phyloP scores from a whole-genome alignment of 1,284 basidiomycete species.

The Trichosporon ovoides region DNA sequence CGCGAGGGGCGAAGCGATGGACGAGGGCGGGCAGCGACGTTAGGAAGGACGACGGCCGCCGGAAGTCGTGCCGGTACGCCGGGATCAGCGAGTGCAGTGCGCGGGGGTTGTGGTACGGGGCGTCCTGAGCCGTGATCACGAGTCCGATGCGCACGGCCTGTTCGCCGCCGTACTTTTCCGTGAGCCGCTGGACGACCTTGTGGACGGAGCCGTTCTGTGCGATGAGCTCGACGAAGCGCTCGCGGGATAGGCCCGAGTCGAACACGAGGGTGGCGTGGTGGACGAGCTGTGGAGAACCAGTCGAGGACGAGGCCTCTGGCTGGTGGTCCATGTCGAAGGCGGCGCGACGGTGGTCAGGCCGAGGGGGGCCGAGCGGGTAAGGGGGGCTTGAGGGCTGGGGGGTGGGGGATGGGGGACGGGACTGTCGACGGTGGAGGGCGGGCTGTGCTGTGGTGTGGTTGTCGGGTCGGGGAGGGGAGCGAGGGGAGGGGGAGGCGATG shows the following conservation, averaged over 20 bases:
- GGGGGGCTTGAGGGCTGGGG: not conserved
- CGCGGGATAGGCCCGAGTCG: constrained; percentile 33
- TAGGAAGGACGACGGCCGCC: constrained; percentile 29
- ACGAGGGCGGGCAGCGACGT: constrained; percentile 32
- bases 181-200: constrained; percentile 38
- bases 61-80: constrained; percentile 24
- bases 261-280: constrained; percentile 38
- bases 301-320: constrained; percentile 37
- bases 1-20: constrained; percentile 18
- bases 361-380: not conserved
- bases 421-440: too few species aligned
- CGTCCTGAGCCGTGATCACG: constrained; percentile 21
- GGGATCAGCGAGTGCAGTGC: constrained; percentile 19
- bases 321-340: constrained; percentile 23
- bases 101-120: constrained; percentile 18
- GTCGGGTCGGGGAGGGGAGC: too few species aligned
- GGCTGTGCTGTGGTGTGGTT: too few species aligned
- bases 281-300: constrained; percentile 11
- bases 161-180: constrained; percentile 40
- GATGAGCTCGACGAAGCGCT: constrained; percentile 35
- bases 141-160: constrained; percentile 28
- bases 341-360: not conserved
- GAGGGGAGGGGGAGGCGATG: too few species aligned
- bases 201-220: constrained; percentile 39
- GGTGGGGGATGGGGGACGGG: not conserved